These are phyloP conservation scores for Phytophthora palmivora DNA, from an alignment of 352 stramenopile genomes.

Conservation along the genomic window DNA sequence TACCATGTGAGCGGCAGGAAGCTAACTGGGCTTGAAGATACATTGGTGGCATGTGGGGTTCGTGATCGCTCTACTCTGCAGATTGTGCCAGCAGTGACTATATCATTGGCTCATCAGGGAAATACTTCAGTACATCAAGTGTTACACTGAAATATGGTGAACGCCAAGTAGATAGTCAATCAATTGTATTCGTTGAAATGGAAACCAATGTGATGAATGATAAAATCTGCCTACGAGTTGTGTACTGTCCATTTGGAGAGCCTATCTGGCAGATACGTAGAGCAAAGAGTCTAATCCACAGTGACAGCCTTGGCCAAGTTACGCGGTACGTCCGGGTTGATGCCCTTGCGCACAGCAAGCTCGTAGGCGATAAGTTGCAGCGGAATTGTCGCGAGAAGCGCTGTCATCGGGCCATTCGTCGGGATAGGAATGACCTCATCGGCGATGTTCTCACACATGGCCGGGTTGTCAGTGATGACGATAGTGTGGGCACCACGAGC, in stretches of 20 bases:
- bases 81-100: conserved; percentile 36
- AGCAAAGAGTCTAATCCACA: conserved; percentile 91
- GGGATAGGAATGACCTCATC: conserved; percentile 96
- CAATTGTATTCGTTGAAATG: conserved; percentile 1
- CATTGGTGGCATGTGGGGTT: conserved; percentile 44
- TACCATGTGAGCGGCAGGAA: conserved; percentile 49
- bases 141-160: not conserved
- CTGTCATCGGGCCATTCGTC: conserved; percentile 96
- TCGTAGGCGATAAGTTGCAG: conserved; percentile 99
- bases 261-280: conserved; percentile 10
- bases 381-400: conserved; percentile 95
- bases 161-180: no score
- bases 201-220: conserved; percentile 13
- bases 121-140: conserved; percentile 5
- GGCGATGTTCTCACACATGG: conserved; percentile 92
- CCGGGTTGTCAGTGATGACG: conserved; percentile 97
- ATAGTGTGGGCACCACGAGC: conserved; percentile 96
- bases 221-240: conserved; percentile 20
- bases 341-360: conserved; percentile 95
- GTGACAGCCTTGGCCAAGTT: conserved; percentile 99
- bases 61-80: conserved; percentile 53
- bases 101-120: conserved; percentile 7
- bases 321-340: conserved; percentile 98
- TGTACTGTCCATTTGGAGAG: conserved; percentile 20
- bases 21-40: conserved; percentile 44